Conservation (phyloP, 1,139 yeast genomes). For the Pichia sp. region DNA sequence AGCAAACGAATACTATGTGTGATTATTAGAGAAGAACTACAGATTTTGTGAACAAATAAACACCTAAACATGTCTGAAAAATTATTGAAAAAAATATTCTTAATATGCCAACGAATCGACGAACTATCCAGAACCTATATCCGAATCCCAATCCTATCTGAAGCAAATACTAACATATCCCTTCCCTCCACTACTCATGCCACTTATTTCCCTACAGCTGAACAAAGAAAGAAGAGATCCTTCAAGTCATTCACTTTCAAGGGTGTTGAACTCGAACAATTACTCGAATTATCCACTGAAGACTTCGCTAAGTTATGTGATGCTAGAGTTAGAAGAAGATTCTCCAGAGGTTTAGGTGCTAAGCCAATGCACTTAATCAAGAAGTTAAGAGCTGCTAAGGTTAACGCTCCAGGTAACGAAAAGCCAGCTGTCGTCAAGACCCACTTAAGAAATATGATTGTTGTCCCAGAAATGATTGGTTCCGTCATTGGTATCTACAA, state of each 20-base stretch:
- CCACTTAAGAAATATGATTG: constrained; percentile 98
- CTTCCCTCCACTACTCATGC: neutral
- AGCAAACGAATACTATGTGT: too few species aligned
- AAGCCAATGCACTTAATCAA: constrained; percentile 97
- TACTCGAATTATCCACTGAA: constrained; percentile 93
- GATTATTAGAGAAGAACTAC: too few species aligned
- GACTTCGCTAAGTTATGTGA: constrained; percentile 96
- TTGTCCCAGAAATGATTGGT: constrained; percentile 99
- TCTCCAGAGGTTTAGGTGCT: constrained; percentile 95
- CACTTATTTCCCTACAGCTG: constrained; percentile 18
- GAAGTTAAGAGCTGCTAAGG: constrained; percentile 98
- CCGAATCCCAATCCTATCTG: too few species aligned
- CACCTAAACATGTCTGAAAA: too few species aligned
- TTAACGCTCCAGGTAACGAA: constrained; percentile 89
- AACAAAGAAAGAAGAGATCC: constrained; percentile 82
- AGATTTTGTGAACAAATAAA: too few species aligned
- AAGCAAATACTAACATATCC: neutral
- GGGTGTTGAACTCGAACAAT: constrained; percentile 96
- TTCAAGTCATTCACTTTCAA: constrained; percentile 98
- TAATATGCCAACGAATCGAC: too few species aligned
- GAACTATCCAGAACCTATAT: too few species aligned
- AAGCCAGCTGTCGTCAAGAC: constrained; percentile 99
- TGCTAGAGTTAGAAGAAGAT: constrained; percentile 99
- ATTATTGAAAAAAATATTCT: too few species aligned
- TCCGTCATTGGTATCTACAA: constrained; percentile 99